A percentile compares a stretch with the other conserved stretches of the same genome.
Conservation (phyloP, 1,139 yeast species). For the Yamadazyma pseudoaaseri region DNA sequence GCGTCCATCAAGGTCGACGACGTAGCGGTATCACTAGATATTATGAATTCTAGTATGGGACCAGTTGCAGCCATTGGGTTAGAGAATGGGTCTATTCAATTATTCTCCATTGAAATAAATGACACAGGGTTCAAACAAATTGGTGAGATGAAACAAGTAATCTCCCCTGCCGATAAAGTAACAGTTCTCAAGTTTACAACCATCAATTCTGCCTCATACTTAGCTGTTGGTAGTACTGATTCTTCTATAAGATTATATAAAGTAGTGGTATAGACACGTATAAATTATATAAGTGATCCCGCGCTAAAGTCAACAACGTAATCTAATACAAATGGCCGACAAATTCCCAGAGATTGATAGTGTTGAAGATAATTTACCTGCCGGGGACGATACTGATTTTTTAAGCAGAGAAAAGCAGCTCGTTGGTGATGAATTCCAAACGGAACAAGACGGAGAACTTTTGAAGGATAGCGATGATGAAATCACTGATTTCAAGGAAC, state of each 20-base stretch:
- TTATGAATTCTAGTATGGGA: too few relatives aligned
- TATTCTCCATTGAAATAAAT: conserved; percentile 28
- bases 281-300: background rate
- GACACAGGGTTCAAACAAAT: conserved; percentile 24
- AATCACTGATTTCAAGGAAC: conserved; percentile 63
- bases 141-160: conserved; percentile 27
- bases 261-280: background rate
- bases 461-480: conserved; percentile 58
- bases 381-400: conserved; percentile 54
- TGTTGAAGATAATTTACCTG: conserved; percentile 31
- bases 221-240: conserved; percentile 74
- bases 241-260: conserved; percentile 62
- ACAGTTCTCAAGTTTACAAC: conserved; percentile 58
- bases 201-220: conserved; percentile 17
- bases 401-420: conserved; percentile 81
- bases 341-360: conserved; percentile 83
- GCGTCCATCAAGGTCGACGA: conserved; percentile 40
- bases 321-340: conserved; percentile 58
- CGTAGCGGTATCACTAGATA: conserved; percentile 75
- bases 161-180: conserved; percentile 62
- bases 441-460: conserved; percentile 61
- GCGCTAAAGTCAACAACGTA: background rate
- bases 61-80: conserved; percentile 60
- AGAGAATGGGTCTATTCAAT: conserved; percentile 52
- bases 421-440: conserved; percentile 77